phyloP scores from a whole-genome alignment of 129 eudicot species.

The Daucus carota region DNA sequence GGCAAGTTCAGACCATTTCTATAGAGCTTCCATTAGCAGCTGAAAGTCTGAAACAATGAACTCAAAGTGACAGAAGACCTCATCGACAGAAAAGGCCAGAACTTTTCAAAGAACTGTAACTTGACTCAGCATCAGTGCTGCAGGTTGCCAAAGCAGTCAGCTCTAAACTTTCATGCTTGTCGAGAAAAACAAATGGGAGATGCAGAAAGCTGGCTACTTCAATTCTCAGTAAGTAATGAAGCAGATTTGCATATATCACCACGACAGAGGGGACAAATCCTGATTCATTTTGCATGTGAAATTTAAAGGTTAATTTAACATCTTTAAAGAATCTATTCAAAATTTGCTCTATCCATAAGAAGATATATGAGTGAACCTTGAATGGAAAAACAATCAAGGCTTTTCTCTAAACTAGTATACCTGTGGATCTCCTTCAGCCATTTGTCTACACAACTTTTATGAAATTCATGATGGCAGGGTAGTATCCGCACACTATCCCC shows the following conservation, averaged over 20 bases:
- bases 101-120: slow-evolving; percentile 9
- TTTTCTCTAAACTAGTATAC: slow-evolving; percentile 21
- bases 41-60: not conserved
- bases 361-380: not conserved
- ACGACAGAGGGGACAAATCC: slow-evolving; percentile 72
- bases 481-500: slow-evolving; percentile 71
- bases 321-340: not conserved
- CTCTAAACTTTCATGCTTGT: slow-evolving; percentile 7
- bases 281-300: slow-evolving; percentile 22
- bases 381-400: not conserved
- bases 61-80: not conserved
- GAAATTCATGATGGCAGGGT: slow-evolving; percentile 95
- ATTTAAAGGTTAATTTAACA: not conserved
- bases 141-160: not conserved
- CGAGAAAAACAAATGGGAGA: not conserved
- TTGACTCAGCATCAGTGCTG: not conserved
- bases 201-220: slow-evolving; percentile 6
- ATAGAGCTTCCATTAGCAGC: slow-evolving; percentile 2
- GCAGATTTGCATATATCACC: slow-evolving; percentile 48
- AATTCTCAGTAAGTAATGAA: slow-evolving; percentile 18
- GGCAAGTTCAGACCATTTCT: slow-evolving; percentile 13
- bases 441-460: slow-evolving; percentile 70
- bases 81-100: slow-evolving; percentile 21
- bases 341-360: not conserved
- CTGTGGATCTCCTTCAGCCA: slow-evolving; percentile 99